Base-by-base conservation (phyloP, 2,329 filamentous ascomycete genomes). In the Ophiostoma sp. region DNA sequence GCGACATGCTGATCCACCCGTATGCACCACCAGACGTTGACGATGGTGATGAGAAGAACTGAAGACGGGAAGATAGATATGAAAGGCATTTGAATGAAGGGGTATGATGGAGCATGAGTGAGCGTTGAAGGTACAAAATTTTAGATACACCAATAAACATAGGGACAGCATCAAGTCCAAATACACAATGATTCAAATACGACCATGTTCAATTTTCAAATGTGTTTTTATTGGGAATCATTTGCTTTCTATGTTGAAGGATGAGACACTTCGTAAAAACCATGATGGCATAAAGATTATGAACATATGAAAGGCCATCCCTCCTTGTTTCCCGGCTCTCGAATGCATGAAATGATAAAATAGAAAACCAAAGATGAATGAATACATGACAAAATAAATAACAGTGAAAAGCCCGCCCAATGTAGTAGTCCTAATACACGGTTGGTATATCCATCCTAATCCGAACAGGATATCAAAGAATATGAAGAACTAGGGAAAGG, bases 1-100 rank as follows among this genome's bases (percentile, higher is more conserved):
- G 92, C 80, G 90, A 94, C 79, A 93, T 96, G 92, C 86, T 96
- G 75, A 87, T 95, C 76, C 88, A 88, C 76, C 93, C 92, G 0
- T 95, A 91, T 79, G 86, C 92, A 69, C 92, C 93, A 50, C 92
- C 93, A 36, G 73, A 75, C 31, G 45, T 74, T 15, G 39, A 33
- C 28, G 75, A 75, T 42, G 73, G 28, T 39, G 36, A 70, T 5
- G 69, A 73, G 25, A 59, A 61, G 42, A 68, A 68, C 64, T 5
- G 33, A 1, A 25, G 57, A 2, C 7, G 15, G 15, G 12, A 33
- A 8, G 42, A 11, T 17, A 39, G 28, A 5, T 7, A n/a, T 3
- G 2, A 8, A 11, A 17, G 52, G 52, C 31, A 19, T 28, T 28
- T 45, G 36, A 19, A 42, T 55, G 22, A 22, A n/a, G 50, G 25